Evolutionary conservation across 371 early-diverging fungal species (phyloP), one percentile per base, ranked within the genome.

Genomic region (Mucor sp.): DNA sequence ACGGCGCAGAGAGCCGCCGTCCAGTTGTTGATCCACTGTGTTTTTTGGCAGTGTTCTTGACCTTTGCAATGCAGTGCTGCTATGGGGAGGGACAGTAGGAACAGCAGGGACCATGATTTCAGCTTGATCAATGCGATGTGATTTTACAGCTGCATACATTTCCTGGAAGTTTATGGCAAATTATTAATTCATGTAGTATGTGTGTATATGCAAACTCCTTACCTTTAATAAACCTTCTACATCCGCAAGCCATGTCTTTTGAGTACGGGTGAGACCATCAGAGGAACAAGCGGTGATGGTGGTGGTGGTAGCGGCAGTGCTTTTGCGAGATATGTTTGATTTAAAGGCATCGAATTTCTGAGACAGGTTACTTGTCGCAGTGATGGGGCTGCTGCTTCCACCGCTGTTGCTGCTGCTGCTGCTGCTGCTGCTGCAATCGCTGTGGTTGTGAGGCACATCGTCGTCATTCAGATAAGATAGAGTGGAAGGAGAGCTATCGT

Each of bases 161-260:
- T 76, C 76, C 76, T 76, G 56, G 25, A 39, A 32, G 32, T 5
- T 39, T 39, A 39, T 47, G 58, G n/a, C 37, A 61, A 61, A 58
- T 53, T 41, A 44, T 33, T 23, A 28, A 39, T 47, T 61, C 47
- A n/a, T 60, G 30, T 47, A 25, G 7, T 14, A 28, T 50, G 35
- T 14, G 15, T 21, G 35, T n/a, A 21, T 39, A 23, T 9, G 33
- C 25, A 35, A 2, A 33, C 60, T 33, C 32, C 25, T 50, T 72
- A 77, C 78, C 68, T 72, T 74, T 37, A 77, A 64, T 37, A 68
- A 27, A 43, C 21, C 47, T 60, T 77, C 78, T 9, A 72, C 64
- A 25, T 77, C 77, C 15, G 55, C 37, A 19, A 67, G 17, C 77
- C 77, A 77, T 11, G 55, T 55, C 56, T 63, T 67, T 53, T 74